A percentile compares a stretch with the other conserved stretches of the same genome.
These are phyloP conservation scores for Skeletonema marinoi DNA, from an alignment of 108 stramenopile genomes.

Conservation along the genomic window DNA sequence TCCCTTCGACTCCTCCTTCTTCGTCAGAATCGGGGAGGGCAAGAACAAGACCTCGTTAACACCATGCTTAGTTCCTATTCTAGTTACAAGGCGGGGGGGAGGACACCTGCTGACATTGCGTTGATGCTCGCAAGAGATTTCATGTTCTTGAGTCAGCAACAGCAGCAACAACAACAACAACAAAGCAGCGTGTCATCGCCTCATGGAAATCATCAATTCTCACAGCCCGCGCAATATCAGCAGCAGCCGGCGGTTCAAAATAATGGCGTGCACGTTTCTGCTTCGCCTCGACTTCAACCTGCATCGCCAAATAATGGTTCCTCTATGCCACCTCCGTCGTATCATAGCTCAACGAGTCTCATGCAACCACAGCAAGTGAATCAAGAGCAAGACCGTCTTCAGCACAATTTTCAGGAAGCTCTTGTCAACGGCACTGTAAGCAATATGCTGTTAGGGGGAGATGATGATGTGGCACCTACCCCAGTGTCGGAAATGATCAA, in stretches of 20 bases:
- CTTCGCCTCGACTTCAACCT: not conserved
- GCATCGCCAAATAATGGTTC: not conserved
- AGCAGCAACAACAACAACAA: not conserved
- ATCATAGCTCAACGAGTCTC: not conserved
- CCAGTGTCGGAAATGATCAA: not conserved
- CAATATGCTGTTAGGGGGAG: not conserved
- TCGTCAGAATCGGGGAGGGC: constrained; percentile 49
- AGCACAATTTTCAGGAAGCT: not conserved
- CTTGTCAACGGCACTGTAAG: not conserved
- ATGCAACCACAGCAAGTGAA: not conserved
- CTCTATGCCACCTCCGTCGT: not conserved
- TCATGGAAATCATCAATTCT: not conserved
- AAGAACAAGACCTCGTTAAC: constrained; percentile 73
- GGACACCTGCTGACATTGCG: constrained; percentile 74
- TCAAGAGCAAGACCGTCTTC: not conserved
- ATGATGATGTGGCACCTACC: not conserved
- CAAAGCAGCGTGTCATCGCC: not conserved
- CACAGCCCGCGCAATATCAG: not conserved
- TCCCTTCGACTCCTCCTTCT: constrained; percentile 74
- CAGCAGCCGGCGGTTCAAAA: not conserved
- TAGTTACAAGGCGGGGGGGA: constrained; percentile 70
- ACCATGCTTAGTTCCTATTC: constrained; percentile 84
- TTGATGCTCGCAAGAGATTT: constrained; percentile 87
- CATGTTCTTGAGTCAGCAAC: constrained; percentile 74
- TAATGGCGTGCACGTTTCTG: not conserved